Percentiles rank a stretch among this genome's conserved stretches.
phyloP scores from a whole-genome alignment of 305 asterid species.

The Striga hermonthica region DNA sequence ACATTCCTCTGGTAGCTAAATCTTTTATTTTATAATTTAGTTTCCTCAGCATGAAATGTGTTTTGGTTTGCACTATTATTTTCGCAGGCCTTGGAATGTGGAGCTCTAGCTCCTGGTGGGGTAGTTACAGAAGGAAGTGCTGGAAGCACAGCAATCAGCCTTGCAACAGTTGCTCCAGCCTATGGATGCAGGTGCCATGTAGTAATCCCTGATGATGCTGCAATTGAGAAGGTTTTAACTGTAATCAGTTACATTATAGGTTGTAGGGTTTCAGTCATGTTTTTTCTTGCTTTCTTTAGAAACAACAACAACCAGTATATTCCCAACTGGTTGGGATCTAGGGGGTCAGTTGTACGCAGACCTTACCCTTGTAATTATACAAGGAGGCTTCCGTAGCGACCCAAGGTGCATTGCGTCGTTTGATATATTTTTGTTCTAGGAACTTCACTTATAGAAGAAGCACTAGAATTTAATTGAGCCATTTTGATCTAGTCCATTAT shows the following conservation, averaged over 20 bases:
- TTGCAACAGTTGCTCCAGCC: slow-evolving; percentile 93
- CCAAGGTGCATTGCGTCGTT: too few species aligned
- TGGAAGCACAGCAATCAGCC: slow-evolving; percentile 96
- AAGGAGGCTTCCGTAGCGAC: too few species aligned
- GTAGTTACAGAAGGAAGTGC: slow-evolving; percentile 96
- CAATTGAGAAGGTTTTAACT: slow-evolving; percentile 67
- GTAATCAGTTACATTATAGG: slow-evolving; percentile 4
- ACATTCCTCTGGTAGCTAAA: background rate
- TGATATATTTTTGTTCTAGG: too few species aligned
- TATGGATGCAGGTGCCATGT: slow-evolving; percentile 95
- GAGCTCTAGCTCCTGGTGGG: slow-evolving; percentile 74
- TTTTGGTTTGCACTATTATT: slow-evolving; percentile 23
- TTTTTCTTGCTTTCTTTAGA: background rate
- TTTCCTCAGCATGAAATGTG: background rate
- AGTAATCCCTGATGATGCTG: slow-evolving; percentile 94
- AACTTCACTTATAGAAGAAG: too few species aligned
- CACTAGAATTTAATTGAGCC: too few species aligned
- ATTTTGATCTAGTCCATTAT: too few species aligned
- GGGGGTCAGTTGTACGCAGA: too few species aligned
- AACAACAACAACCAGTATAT: too few species aligned
- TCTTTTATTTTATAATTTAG: background rate
- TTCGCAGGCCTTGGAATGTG: slow-evolving; percentile 71
- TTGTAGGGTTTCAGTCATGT: slow-evolving; percentile 5
- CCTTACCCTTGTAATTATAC: too few species aligned
- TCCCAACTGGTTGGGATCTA: too few species aligned